Conservation (phyloP, 2,329 filamentous ascomycete genomes). For the Didymosphaeria variabile region DNA sequence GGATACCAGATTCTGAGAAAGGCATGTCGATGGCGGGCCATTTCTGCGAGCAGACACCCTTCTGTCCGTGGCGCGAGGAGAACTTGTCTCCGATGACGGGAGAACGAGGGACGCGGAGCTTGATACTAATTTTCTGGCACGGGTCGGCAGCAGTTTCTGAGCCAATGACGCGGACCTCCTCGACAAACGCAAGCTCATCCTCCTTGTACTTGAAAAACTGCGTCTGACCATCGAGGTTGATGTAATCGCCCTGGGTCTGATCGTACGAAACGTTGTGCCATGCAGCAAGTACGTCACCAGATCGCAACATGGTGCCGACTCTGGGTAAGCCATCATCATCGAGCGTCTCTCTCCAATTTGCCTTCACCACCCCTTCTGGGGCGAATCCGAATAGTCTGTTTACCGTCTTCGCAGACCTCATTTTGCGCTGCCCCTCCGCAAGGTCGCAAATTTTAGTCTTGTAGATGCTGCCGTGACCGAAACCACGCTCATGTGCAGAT, state of each 20-base stretch:
- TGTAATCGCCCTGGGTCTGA: slow-evolving; percentile 72
- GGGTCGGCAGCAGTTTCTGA: slow-evolving; percentile 84
- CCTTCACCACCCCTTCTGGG: slow-evolving; percentile 75
- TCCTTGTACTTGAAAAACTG: slow-evolving; percentile 97
- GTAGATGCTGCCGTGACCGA: slow-evolving; percentile 95
- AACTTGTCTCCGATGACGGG: slow-evolving; percentile 99
- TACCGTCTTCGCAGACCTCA: slow-evolving; percentile 72
- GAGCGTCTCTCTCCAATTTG: slow-evolving; percentile 74
- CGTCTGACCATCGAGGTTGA: slow-evolving; percentile 86
- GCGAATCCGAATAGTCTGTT: slow-evolving; percentile 92
- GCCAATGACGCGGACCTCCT: slow-evolving; percentile 91
- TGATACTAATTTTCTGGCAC: slow-evolving; percentile 88
- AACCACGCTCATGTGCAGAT: slow-evolving; percentile 92
- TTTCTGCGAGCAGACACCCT: slow-evolving; percentile 95
- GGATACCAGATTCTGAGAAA: slow-evolving; percentile 94
- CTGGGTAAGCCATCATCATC: slow-evolving; percentile 89
- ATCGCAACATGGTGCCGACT: slow-evolving; percentile 78
- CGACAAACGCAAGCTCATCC: slow-evolving; percentile 83
- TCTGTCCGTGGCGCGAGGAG: slow-evolving; percentile 97
- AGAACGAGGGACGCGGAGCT: slow-evolving; percentile 87
- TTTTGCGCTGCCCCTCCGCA: slow-evolving; percentile 76
- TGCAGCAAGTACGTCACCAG: slow-evolving; percentile 86
- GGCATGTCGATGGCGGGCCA: slow-evolving; percentile 96
- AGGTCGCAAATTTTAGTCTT: slow-evolving; percentile 94
- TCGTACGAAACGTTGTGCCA: slow-evolving; percentile 89